Percentiles rank a stretch among this genome's conserved stretches.
Evolutionary conservation across 1,284 basidiomycete genomes (phyloP).

Genomic region (Phellopilus nigrolimitatus): DNA sequence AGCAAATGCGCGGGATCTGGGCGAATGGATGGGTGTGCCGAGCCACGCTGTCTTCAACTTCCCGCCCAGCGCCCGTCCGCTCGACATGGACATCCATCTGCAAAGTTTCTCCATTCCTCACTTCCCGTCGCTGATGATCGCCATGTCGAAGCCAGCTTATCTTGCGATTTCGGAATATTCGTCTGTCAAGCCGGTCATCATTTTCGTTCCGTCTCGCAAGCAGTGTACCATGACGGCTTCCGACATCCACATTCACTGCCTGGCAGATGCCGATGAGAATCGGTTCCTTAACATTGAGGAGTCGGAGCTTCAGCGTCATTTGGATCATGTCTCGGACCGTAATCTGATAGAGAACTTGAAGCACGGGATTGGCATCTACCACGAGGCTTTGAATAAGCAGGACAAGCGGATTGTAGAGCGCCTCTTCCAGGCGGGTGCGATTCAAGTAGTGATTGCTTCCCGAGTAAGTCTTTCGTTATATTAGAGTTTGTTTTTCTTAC

Average conservation of each 20-base stretch:
- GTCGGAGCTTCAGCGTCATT: constrained; percentile 80
- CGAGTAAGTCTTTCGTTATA: constrained; percentile 50
- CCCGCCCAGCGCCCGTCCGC: constrained; percentile 88
- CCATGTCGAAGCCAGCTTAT: constrained; percentile 99
- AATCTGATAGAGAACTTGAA: constrained; percentile 79
- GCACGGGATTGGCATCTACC: constrained; percentile 93
- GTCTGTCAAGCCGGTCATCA: constrained; percentile 80
- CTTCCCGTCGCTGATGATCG: constrained; percentile 97
- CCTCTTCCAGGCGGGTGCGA: constrained; percentile 91
- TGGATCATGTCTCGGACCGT: constrained; percentile 80
- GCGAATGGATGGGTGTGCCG: constrained; percentile 96
- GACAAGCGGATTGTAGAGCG: constrained; percentile 93
- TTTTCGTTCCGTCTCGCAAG: constrained; percentile 91
- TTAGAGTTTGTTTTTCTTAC: neutral
- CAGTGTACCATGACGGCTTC: constrained; percentile 93
- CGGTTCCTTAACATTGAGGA: constrained; percentile 90
- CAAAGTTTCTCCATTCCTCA: constrained; percentile 96
- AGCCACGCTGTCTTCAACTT: constrained; percentile 97
- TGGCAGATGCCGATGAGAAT: constrained; percentile 81
- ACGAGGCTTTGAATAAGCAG: constrained; percentile 87
- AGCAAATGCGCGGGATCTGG: constrained; percentile 93
- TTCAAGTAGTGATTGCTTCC: constrained; percentile 91
- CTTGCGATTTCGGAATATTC: constrained; percentile 91
- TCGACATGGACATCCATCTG: constrained; percentile 96
- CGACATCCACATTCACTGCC: constrained; percentile 86